Conservation (phyloP, 2,329 filamentous ascomycete species). For the Raffaelea arxii region DNA sequence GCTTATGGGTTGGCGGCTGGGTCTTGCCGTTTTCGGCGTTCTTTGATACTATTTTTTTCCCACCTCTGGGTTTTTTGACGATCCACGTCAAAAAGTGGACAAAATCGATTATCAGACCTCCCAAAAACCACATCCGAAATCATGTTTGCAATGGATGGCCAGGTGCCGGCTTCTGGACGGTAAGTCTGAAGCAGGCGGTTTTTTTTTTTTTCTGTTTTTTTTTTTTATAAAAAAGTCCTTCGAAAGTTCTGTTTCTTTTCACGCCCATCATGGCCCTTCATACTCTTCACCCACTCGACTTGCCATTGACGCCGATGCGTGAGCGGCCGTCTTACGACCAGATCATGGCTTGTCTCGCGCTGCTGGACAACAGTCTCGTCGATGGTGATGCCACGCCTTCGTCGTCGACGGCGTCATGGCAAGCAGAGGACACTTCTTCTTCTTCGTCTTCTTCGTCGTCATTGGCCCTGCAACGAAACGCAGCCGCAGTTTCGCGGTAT, state of each 20-base stretch:
- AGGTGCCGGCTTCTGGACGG: background rate
- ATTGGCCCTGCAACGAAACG: conserved; percentile 25
- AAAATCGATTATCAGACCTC: background rate
- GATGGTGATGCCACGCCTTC: too few relatives aligned
- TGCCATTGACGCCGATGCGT: conserved; percentile 80
- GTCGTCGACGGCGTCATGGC: too few relatives aligned
- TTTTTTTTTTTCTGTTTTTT: background rate
- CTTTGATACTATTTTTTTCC: background rate
- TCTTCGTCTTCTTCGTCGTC: background rate
- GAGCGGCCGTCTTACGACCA: conserved; percentile 57
- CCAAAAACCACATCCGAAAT: background rate
- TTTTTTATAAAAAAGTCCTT: background rate
- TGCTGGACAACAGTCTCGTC: conserved; percentile 40
- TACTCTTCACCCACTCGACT: conserved; percentile 26
- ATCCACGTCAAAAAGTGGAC: background rate
- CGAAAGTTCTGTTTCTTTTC: background rate
- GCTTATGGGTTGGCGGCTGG: too few relatives aligned
- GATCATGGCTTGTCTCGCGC: conserved; percentile 55
- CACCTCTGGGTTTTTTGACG: background rate
- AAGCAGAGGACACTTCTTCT: background rate
- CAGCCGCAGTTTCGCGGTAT: conserved; percentile 50
- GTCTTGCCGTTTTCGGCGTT: background rate
- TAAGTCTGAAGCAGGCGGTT: too few relatives aligned
- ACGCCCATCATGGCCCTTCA: conserved; percentile 4
- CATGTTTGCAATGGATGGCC: background rate